Conservation (phyloP, 1,284 basidiomycete genomes). For the Hemileia vastatrix region DNA sequence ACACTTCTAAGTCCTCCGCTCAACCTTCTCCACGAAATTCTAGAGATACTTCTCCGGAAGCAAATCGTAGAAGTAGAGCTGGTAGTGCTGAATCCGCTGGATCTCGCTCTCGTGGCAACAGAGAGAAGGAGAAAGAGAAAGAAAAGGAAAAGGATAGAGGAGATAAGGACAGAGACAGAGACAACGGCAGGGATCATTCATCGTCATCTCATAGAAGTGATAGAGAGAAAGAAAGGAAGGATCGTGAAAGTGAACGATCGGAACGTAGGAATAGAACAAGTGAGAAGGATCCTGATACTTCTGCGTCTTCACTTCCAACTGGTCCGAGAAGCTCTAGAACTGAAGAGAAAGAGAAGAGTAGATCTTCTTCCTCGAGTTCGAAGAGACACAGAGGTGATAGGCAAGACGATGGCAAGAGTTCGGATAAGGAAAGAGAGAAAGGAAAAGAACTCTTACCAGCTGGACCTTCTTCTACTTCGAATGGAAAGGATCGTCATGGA, state of each 20-base stretch:
- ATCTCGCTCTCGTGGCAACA: not conserved
- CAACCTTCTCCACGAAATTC: not conserved
- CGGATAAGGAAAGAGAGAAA: not conserved
- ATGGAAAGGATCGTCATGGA: not conserved
- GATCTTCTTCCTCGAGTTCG: not conserved
- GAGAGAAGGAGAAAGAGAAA: slow-evolving; percentile 4
- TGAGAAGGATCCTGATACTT: not conserved
- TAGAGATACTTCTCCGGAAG: not conserved
- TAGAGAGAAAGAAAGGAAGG: not conserved
- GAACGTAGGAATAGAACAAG: not conserved
- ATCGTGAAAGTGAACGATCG: not conserved
- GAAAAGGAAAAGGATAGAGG: too few relatives aligned
- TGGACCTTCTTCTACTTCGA: not conserved
- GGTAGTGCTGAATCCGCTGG: slow-evolving; percentile 11
- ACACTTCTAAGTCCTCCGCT: not conserved
- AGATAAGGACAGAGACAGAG: not conserved
- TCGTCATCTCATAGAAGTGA: not conserved
- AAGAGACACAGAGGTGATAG: not conserved
- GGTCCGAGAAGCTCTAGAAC: not conserved
- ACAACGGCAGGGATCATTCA: not conserved
- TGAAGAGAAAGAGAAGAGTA: not conserved
- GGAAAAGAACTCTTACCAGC: not conserved
- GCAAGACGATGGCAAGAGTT: not conserved
- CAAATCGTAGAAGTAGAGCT: not conserved
- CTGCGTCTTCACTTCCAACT: not conserved